Conservation (phyloP, 2,329 filamentous ascomycete species). For the Pyrenophora graminea region DNA sequence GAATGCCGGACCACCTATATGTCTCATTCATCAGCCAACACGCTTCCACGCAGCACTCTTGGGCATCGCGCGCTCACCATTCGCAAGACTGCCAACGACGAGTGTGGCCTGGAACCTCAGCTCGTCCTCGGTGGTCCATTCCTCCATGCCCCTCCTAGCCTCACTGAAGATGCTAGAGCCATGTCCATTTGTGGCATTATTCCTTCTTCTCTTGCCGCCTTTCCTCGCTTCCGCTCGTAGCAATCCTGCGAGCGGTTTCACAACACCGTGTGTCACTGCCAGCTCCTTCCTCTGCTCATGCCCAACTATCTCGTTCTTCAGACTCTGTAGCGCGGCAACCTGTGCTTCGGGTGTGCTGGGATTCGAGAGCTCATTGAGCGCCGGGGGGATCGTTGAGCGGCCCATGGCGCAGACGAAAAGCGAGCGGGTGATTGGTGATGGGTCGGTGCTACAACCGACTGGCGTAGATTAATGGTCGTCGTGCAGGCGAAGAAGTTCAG, state of each 20-base stretch:
- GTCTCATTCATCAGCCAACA: slow-evolving; percentile 22
- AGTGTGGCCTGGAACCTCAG: slow-evolving; percentile 78
- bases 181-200: slow-evolving; percentile 41
- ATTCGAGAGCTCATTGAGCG: slow-evolving; percentile 46
- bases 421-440: slow-evolving; percentile 10
- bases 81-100: slow-evolving; percentile 81
- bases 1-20: slow-evolving; percentile 75
- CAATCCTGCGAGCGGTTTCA: slow-evolving; percentile 64
- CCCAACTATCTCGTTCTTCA: slow-evolving; percentile 91
- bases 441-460: slow-evolving; percentile 13
- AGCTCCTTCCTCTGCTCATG: slow-evolving; percentile 84
- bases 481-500: slow-evolving; percentile 9
- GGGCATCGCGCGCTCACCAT: slow-evolving; percentile 61
- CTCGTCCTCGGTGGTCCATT: slow-evolving; percentile 66
- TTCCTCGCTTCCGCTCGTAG: slow-evolving; percentile 52
- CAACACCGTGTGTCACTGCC: slow-evolving; percentile 71
- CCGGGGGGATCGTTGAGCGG: slow-evolving; percentile 41
- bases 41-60: background rate
- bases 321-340: slow-evolving; percentile 64
- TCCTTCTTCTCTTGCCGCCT: slow-evolving; percentile 54
- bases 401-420: slow-evolving; percentile 33
- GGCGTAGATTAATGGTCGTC: slow-evolving; percentile 11
- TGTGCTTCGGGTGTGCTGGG: slow-evolving; percentile 47
- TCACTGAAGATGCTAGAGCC: slow-evolving; percentile 15
- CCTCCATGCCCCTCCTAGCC: slow-evolving; percentile 11